Base-by-base conservation (phyloP, 2,329 filamentous ascomycete genomes). In the Aulographum hederae region DNA sequence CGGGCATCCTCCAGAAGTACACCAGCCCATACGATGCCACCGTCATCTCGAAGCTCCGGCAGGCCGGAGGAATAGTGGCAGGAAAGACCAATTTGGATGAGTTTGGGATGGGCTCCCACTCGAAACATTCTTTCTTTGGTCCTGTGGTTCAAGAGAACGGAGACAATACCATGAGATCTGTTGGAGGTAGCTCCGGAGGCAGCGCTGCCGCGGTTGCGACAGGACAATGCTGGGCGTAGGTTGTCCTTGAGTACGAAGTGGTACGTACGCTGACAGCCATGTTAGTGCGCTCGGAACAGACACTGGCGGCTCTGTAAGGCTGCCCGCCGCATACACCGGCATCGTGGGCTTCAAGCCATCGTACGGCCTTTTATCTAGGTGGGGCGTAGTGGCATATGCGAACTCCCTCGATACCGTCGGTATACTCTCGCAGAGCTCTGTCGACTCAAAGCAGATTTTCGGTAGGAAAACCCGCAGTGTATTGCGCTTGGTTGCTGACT, bases 41-140 rank as follows among this genome's bases (percentile, higher is more conserved):
- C 6, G 73, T 94, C 13, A 71, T 91, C 20, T 57, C 63, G 32
- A 67, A 74, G 43, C 63, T 94, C 20, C 65, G 67, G 34, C 48
- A 58, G 18, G 63, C 67, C 4, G 78, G 76, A 26, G 73, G 70
- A 4, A 51, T 65, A 4, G 51, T 86, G 2, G 63, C 73, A 2
- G 78, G 77, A 5, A 93, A 93, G 53, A 85, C 82, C 2, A 93
- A 92, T 49, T 73, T 95, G 62, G 89, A 95, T 54, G 89, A 92
- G 49, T 93, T 93, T 49, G 84, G 85, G 18, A 93, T 93, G 85
- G 84, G 84, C 2, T 91, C 82, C 6, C 76, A 93, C 47, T 78
- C 74, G 2, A 65, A 63, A 14, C 58, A 75, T 44, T 84, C 81
- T 1, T 55, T 62, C 33, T 71, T 74, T 43, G 79, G 78, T 2